Conservation (phyloP, 352 stramenopile genomes). For the Globisporangium yorkense region DNA sequence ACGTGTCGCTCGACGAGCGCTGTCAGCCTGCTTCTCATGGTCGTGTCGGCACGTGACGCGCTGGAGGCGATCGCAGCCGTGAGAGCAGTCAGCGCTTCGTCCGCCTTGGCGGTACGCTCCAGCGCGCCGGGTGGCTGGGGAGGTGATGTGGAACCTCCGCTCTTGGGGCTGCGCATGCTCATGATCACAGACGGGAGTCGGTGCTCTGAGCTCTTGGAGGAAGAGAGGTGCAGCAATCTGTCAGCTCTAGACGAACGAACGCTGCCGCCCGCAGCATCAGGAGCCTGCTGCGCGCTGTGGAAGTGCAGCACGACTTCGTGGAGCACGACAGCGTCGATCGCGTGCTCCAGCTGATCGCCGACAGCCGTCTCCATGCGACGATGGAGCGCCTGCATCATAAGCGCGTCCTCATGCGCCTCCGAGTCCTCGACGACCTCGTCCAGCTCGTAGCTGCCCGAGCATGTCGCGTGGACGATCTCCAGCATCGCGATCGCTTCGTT, state of each 20-base stretch:
- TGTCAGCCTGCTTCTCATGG: not conserved
- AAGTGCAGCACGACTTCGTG: constrained; percentile 14
- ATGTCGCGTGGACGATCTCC: constrained; percentile 24
- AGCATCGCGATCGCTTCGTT: constrained; percentile 18
- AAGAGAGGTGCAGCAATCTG: not conserved
- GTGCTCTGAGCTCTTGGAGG: constrained; percentile 5
- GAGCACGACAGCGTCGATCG: constrained; percentile 16
- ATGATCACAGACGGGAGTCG: constrained; percentile 3
- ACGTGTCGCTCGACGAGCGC: constrained; percentile 17
- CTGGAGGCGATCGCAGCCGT: constrained; percentile 1
- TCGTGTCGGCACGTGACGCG: not conserved
- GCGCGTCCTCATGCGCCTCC: constrained; percentile 12
- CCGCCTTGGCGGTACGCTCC: not conserved
- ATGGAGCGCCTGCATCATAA: constrained; percentile 13
- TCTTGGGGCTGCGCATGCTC: not conserved
- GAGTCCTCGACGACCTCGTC: constrained; percentile 32
- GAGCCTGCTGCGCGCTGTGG: not conserved
- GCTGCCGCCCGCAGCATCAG: not conserved
- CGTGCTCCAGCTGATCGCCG: constrained; percentile 21
- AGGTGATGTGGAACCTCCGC: not conserved
- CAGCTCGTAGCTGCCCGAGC: constrained; percentile 19
- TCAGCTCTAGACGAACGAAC: not conserved
- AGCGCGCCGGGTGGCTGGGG: not conserved
- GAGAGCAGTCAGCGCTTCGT: constrained; percentile 6
- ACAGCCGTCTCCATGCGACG: constrained; percentile 22